Base-by-base conservation (phyloP, 257 asterid genomes). In the Petrea volubilis region DNA sequence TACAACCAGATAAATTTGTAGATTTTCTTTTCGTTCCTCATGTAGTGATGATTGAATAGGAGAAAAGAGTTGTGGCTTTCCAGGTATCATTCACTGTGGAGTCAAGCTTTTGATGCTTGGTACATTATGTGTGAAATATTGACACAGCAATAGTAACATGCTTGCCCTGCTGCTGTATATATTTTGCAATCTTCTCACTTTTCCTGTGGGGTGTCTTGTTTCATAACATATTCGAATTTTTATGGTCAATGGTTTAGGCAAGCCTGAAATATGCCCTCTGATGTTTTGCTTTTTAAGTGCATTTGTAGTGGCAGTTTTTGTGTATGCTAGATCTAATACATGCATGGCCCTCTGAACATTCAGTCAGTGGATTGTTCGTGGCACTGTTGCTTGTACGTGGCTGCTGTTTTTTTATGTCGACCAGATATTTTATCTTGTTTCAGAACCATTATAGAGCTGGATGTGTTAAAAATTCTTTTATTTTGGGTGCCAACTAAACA, bases 1-100 rank as follows among this genome's bases (percentile, higher is more conserved):
- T 72, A 61, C 64, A 63, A 74, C 18, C 24, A 25, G 65, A 51
- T 31, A 53, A 17, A 46, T 5, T 60, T 27, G 64, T 69, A 76
- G 69, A 57, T 67, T 57, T 56, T 46, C 29, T 44, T 17, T 25
- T 28, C 17, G 1, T 27, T 57, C n/a, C 59, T 36, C 50, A 18
- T 55, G 67, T 53, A 34, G 13, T 29, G 52, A 75, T 15, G 34
- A 47, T 58, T 20, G 24, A 34, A 58, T 67, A 67, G 70, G 64
- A 34, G n/a, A 38, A 20, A 34, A 12, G 15, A 29, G 31, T 36
- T 43, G 49, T 18, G 20, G 11, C 67, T 18, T 69, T 31, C 33
- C 12, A 23, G 57, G 29, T 52, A 50, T n/a, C 11, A 14, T 50
- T 31, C 13, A 59, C 31, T 50, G 46, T 15, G 12, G 53, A 38